These are phyloP conservation scores for Camellia sinensis DNA, from an alignment of 148 eudicot genomes.

Conservation along the genomic window DNA sequence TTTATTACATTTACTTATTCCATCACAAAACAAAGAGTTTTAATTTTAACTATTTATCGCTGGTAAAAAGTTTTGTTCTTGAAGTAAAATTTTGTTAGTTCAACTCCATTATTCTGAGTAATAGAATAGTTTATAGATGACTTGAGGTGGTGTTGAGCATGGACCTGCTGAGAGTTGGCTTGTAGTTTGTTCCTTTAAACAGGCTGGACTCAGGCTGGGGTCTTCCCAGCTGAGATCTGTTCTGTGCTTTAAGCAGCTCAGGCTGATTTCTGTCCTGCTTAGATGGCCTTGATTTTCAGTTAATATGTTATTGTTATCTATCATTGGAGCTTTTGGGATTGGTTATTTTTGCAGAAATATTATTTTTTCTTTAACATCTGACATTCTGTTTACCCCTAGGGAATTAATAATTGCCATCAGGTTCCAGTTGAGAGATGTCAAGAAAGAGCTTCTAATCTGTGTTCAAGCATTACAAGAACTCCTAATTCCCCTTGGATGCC, in stretches of 20 bases:
- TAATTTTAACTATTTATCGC: background rate
- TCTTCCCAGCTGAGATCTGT: too few species aligned
- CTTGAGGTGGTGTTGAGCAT: background rate
- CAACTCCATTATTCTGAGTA: background rate
- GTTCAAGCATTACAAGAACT: constrained; percentile 32
- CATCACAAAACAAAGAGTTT: background rate
- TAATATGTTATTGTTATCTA: background rate
- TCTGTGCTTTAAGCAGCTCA: background rate
- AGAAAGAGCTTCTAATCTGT: constrained; percentile 37
- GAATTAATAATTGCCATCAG: constrained; percentile 4
- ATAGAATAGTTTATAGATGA: background rate
- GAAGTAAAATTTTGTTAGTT: background rate
- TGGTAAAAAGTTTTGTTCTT: background rate
- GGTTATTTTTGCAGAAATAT: background rate
- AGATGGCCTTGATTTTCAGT: background rate
- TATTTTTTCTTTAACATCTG: background rate
- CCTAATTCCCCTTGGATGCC: constrained; percentile 89
- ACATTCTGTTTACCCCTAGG: background rate
- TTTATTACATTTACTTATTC: background rate
- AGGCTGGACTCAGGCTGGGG: background rate
- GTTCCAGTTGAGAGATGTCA: constrained; percentile 24
- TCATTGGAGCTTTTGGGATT: background rate
- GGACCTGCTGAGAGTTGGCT: background rate
- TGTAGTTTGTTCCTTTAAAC: background rate
- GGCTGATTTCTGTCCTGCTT: background rate